phyloP scores from a whole-genome alignment of 2,329 filamentous ascomycete genomes.

The Myriangium duriaei region DNA sequence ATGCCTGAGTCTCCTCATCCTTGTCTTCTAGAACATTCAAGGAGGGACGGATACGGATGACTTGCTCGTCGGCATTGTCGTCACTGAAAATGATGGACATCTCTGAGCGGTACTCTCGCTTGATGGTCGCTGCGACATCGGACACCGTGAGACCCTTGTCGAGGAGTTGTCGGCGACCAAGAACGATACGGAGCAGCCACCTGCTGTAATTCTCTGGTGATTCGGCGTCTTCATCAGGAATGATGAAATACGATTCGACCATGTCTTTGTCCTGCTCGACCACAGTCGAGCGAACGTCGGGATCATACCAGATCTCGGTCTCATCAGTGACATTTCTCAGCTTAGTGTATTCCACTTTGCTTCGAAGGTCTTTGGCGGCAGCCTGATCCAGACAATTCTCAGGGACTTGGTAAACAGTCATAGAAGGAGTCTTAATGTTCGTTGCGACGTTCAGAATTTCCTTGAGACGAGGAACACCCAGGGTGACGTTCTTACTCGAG shows the following conservation, averaged over 20 bases:
- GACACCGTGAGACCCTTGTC: conserved; percentile 88
- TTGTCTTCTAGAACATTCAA: conserved; percentile 46
- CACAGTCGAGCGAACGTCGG: conserved; percentile 70
- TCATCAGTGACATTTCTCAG: conserved; percentile 80
- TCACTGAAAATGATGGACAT: conserved; percentile 93
- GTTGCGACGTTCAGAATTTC: conserved; percentile 97
- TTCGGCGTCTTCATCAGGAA: conserved; percentile 68
- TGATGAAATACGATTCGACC: conserved; percentile 92
- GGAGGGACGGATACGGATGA: conserved; percentile 65
- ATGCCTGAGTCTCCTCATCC: conserved; percentile 60
- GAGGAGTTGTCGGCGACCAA: conserved; percentile 86
- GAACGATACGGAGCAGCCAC: conserved; percentile 86
- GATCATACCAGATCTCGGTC: conserved; percentile 96
- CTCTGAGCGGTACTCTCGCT: conserved; percentile 73
- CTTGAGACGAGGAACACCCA: conserved; percentile 97
- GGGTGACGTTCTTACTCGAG: conserved; percentile 97
- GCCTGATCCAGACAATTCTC: conserved; percentile 55
- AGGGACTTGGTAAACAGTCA: conserved; percentile 75
- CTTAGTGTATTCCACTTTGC: conserved; percentile 85
- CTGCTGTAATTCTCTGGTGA: conserved; percentile 61
- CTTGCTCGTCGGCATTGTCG: conserved; percentile 90
- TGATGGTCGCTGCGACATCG: conserved; percentile 81
- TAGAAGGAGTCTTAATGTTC: conserved; percentile 96
- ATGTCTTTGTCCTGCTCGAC: conserved; percentile 85
- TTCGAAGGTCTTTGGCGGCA: conserved; percentile 72